Evolutionary conservation across 2,329 filamentous ascomycete genomes (phyloP).

Genomic region (Parascedosporium putredinis): DNA sequence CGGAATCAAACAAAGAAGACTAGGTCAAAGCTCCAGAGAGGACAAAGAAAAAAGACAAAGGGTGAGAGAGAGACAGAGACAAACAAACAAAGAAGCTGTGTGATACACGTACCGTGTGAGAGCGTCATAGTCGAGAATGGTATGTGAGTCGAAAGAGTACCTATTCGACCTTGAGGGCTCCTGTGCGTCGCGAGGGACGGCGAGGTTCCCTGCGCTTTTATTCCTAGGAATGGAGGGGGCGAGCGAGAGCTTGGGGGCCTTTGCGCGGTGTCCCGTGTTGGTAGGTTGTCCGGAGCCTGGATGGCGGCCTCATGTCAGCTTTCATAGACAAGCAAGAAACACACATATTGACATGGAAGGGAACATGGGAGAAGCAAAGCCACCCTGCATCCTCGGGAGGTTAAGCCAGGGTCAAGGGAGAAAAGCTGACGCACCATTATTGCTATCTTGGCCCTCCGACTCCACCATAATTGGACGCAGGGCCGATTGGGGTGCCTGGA

Average conservation of each 20-base stretch:
- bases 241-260: slow-evolving; percentile 34
- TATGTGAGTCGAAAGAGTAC: slow-evolving; percentile 61
- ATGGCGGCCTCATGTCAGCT: slow-evolving; percentile 5
- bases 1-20: too few relatives aligned
- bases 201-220: slow-evolving; percentile 53
- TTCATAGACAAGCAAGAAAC: too few relatives aligned
- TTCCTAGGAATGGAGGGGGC: slow-evolving; percentile 50
- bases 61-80: background rate
- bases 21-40: too few relatives aligned
- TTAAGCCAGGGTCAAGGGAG: background rate
- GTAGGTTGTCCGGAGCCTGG: slow-evolving; percentile 9
- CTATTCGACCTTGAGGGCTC: slow-evolving; percentile 51
- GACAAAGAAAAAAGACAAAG: too few relatives aligned
- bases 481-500: background rate
- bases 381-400: background rate
- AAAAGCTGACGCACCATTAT: slow-evolving; percentile 4
- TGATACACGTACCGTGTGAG: slow-evolving; percentile 62
- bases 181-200: slow-evolving; percentile 35
- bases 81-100: too few relatives aligned
- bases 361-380: background rate
- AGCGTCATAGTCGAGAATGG: slow-evolving; percentile 51
- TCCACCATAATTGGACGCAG: slow-evolving; percentile 6
- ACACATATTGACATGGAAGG: too few relatives aligned
- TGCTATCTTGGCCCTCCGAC: slow-evolving; percentile 1
- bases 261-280: slow-evolving; percentile 19